Percentiles rank a stretch among this genome's conserved stretches.
Conservation (phyloP, 352 stramenopile species). For the Phytophthora ramorum region DNA sequence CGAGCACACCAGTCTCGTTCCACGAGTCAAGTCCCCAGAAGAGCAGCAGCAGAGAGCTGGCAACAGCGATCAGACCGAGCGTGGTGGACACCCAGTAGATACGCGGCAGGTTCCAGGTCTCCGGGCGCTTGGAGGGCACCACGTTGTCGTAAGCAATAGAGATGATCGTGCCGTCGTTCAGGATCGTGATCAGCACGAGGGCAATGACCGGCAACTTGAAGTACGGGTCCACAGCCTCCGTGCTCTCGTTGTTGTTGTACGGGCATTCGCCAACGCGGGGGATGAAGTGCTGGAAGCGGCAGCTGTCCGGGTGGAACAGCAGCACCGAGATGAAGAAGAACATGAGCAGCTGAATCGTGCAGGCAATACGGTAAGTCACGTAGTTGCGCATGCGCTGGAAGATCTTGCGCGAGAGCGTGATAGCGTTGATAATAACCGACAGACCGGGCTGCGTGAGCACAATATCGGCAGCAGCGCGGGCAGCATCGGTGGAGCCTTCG, state of each 20-base stretch:
- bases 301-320: constrained; percentile 84
- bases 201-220: constrained; percentile 95
- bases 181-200: constrained; percentile 94
- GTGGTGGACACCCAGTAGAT: constrained; percentile 63
- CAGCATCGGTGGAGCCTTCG: constrained; percentile 88
- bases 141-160: constrained; percentile 93
- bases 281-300: constrained; percentile 77
- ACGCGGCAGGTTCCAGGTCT: constrained; percentile 78
- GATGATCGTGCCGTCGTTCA: constrained; percentile 96
- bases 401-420: constrained; percentile 92
- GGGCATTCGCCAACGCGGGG: constrained; percentile 57
- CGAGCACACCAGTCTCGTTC: constrained; percentile 71
- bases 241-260: constrained; percentile 54
- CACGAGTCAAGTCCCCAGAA: constrained; percentile 89
- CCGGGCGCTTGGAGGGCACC: constrained; percentile 66
- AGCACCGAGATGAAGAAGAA: constrained; percentile 96
- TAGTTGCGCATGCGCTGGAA: constrained; percentile 96
- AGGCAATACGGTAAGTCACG: constrained; percentile 94
- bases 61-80: constrained; percentile 81
- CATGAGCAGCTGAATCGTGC: constrained; percentile 91
- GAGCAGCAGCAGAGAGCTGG: constrained; percentile 84
- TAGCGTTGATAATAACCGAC: constrained; percentile 91
- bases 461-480: constrained; percentile 93
- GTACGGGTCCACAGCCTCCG: constrained; percentile 66
- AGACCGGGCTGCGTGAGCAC: constrained; percentile 94